Conservation (phyloP, 306 rosid genomes). For the Casuarina glauca region DNA sequence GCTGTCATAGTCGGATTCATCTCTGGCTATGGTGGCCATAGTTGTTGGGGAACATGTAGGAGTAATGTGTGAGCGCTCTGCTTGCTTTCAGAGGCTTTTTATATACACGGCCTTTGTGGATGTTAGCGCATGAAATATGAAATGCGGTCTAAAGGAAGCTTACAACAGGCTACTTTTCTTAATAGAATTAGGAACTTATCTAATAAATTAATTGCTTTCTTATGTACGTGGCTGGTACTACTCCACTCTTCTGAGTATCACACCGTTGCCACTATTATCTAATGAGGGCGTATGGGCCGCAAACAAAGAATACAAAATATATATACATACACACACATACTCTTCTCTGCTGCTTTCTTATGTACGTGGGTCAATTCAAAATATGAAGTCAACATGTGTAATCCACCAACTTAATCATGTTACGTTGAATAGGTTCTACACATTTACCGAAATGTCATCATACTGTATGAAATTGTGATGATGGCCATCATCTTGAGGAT, state of each 20-base stretch:
- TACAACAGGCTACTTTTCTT: slow-evolving; percentile 37
- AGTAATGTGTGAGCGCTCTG: slow-evolving; percentile 30
- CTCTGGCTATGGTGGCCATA: slow-evolving; percentile 53
- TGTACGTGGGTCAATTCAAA: no score
- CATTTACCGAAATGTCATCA: no score
- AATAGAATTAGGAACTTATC: not conserved
- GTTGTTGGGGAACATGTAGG: slow-evolving; percentile 36
- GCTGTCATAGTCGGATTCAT: slow-evolving; percentile 78
- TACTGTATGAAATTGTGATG: no score
- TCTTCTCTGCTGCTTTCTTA: no score
- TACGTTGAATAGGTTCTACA: no score
- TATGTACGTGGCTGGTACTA: slow-evolving; percentile 14
- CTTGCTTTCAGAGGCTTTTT: slow-evolving; percentile 33
- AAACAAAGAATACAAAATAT: not conserved
- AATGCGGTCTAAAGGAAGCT: slow-evolving; percentile 34
- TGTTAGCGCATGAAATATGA: slow-evolving; percentile 31
- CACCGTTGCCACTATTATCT: slow-evolving; percentile 20
- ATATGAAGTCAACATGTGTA: no score
- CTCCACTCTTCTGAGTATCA: not conserved
- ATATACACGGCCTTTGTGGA: slow-evolving; percentile 29
- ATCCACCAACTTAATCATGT: no score
- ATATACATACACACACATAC: no score
- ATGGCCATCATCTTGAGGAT: no score
- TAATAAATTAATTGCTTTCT: not conserved
- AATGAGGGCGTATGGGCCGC: not conserved